Base-by-base conservation (phyloP, 768 basidiomycete species). In the Tulasnella sp. region DNA sequence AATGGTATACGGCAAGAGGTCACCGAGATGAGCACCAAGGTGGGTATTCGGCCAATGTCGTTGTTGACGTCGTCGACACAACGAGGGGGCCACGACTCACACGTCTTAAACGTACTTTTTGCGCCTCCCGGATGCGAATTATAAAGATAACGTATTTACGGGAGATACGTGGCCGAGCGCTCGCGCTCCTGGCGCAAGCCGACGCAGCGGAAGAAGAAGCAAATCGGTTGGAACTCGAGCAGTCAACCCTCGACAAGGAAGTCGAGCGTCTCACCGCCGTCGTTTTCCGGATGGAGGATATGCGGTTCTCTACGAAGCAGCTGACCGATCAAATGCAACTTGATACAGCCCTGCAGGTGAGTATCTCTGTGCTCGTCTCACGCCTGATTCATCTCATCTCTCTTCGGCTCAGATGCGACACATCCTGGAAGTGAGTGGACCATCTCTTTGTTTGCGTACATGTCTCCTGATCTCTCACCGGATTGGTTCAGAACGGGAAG, bases 141-240 rank as follows among this genome's bases (percentile, higher is more conserved):
- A n/a, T n/a, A 48, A 23, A 59, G 58, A 59, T 59, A 26, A 38
- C 45, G 24, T 59, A 59, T 42, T 34, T 59, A 23, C 24, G 58
- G 32, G 58, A 51, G 34, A 59, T 59, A 19, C 58, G 58, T 32
- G 24, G 45, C 15, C 58, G 42, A 19, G 58, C 58, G 13, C 58
- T 59, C 7, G 11, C 10, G 24, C 58, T 59, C 13, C 58, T 59
- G 11, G 58, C 58, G 19, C 26, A 51, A 47, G 58, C 58, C 30
- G 58, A 59, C 27, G 58, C 47, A 21, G 58, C 58, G 10, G 58
- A 59, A 48, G 58, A 51, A 41, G 58, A 59, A 42, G 58, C 58
- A 10, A 59, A 59, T 51, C 58, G 47, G 21, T 24, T 59, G 9
- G 58, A 59, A 27, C 21, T 19, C 4, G 58, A 59, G 32, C 32